These are phyloP conservation scores for Metarhizium guizhouense DNA, from an alignment of 2,329 filamentous ascomycete genomes.

Conservation along the genomic window DNA sequence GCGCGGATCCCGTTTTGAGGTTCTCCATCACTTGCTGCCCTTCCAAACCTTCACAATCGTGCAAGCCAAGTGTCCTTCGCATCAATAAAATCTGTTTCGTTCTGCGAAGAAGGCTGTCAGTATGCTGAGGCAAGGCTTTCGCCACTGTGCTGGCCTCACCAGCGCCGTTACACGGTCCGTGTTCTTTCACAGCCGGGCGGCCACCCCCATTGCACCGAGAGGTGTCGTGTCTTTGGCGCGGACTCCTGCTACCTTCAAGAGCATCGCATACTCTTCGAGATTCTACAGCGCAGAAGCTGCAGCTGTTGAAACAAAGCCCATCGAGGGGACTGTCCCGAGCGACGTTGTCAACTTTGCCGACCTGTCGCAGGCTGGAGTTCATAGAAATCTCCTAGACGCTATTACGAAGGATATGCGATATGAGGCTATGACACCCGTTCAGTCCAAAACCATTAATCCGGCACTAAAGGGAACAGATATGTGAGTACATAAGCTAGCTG, in stretches of 20 bases:
- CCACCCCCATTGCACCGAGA: constrained; percentile 16
- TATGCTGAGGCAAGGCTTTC: constrained; percentile 29
- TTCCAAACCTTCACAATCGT: neutral
- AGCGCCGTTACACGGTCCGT: constrained; percentile 19
- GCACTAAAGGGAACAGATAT: constrained; percentile 74
- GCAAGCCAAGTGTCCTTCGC: neutral
- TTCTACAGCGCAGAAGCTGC: constrained; percentile 32
- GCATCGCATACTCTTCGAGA: constrained; percentile 17
- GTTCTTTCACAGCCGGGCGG: constrained; percentile 19
- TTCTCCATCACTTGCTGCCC: neutral
- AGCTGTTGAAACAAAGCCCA: constrained; percentile 13
- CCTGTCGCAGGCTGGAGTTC: constrained; percentile 40
- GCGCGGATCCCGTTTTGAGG: neutral
- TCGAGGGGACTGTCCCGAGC: constrained; percentile 10
- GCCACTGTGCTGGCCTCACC: constrained; percentile 30
- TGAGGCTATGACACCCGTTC: constrained; percentile 85
- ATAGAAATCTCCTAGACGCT: constrained; percentile 55
- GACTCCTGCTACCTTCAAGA: constrained; percentile 11
- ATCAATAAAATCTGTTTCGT: neutral
- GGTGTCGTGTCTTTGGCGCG: constrained; percentile 12
- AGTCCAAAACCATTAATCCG: constrained; percentile 71
- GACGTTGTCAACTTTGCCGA: constrained; percentile 34
- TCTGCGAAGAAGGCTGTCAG: constrained; percentile 6
- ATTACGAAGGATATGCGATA: constrained; percentile 69
- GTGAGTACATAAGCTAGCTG: constrained; percentile 46